Percentiles rank a stretch among this genome's conserved stretches.
Conservation (phyloP, 352 stramenopile genomes). For the Globisporangium orthogonon region DNA sequence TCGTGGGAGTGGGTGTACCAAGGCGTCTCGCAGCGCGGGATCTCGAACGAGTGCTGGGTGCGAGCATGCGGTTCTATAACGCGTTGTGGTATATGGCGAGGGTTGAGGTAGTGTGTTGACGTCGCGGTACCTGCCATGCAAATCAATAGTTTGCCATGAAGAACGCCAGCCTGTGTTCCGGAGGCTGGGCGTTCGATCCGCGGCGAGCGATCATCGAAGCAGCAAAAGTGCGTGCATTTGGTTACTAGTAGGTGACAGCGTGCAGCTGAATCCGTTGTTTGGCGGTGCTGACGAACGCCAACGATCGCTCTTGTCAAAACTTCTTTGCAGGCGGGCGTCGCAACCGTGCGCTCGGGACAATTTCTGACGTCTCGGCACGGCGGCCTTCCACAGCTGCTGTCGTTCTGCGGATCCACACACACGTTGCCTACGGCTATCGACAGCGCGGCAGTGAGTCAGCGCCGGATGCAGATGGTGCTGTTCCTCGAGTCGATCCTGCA, state of each 20-base stretch:
- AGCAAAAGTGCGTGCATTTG: slow-evolving; percentile 32
- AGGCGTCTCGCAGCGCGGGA: slow-evolving; percentile 70
- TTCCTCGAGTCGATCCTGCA: slow-evolving; percentile 78
- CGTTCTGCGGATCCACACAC: slow-evolving; percentile 23
- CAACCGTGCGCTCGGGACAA: slow-evolving; percentile 67
- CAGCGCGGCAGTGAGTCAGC: slow-evolving; percentile 46
- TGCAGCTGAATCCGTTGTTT: not conserved
- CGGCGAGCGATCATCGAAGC: slow-evolving; percentile 70
- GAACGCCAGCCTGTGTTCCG: slow-evolving; percentile 54
- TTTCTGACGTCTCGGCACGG: slow-evolving; percentile 50
- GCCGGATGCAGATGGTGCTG: slow-evolving; percentile 73
- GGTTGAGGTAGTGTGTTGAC: not conserved
- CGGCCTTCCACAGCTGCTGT: slow-evolving; percentile 32
- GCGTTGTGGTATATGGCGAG: no score
- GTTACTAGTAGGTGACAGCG: not conserved
- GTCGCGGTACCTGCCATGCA: not conserved
- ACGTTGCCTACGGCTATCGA: slow-evolving; percentile 30
- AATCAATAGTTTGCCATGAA: slow-evolving; percentile 70
- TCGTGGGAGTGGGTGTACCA: slow-evolving; percentile 86
- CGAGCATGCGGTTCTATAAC: not conserved
- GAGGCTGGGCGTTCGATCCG: slow-evolving; percentile 66
- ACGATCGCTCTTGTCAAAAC: no score
- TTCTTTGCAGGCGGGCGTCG: slow-evolving; percentile 32
- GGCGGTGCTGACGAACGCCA: not conserved
- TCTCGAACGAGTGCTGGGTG: slow-evolving; percentile 81